phyloP scores from a whole-genome alignment of 306 rosid species.

The Gleditsia sinensis region DNA sequence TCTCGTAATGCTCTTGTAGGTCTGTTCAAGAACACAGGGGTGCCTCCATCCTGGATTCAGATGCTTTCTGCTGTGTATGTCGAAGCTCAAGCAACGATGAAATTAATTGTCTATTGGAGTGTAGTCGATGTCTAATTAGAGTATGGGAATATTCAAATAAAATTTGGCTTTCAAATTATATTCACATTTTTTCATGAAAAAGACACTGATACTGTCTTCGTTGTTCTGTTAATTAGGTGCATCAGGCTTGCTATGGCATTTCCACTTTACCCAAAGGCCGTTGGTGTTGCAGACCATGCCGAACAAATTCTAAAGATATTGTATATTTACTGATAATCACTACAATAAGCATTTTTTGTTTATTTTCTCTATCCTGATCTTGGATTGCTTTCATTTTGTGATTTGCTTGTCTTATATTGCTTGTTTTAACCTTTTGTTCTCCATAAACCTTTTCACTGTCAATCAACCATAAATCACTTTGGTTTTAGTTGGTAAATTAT shows the following conservation, averaged over 20 bases:
- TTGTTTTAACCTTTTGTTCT: background rate
- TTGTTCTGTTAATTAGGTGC: slow-evolving; percentile 54
- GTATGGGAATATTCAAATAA: slow-evolving; percentile 42
- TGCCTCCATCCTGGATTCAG: slow-evolving; percentile 42
- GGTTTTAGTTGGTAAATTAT: background rate
- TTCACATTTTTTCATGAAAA: slow-evolving; percentile 18
- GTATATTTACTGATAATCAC: slow-evolving; percentile 33
- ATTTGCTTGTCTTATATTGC: slow-evolving; percentile 1
- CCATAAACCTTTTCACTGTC: background rate
- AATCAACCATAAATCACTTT: background rate
- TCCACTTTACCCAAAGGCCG: slow-evolving; percentile 56
- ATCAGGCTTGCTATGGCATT: slow-evolving; percentile 73
- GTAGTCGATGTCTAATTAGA: slow-evolving; percentile 51
- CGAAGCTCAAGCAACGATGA: slow-evolving; percentile 59
- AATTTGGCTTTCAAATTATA: slow-evolving; percentile 27
- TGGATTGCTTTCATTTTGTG: background rate
- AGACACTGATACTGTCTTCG: slow-evolving; percentile 14
- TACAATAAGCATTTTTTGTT: background rate
- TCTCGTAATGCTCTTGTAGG: slow-evolving; percentile 43
- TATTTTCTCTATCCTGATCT: slow-evolving; percentile 13
- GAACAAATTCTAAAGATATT: slow-evolving; percentile 52
- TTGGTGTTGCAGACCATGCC: slow-evolving; percentile 76
- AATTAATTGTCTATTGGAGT: slow-evolving; percentile 55
- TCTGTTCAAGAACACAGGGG: slow-evolving; percentile 41
- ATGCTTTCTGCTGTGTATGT: slow-evolving; percentile 64